Conservation (phyloP, 2,329 filamentous ascomycete species). For the Helotiales sp. region DNA sequence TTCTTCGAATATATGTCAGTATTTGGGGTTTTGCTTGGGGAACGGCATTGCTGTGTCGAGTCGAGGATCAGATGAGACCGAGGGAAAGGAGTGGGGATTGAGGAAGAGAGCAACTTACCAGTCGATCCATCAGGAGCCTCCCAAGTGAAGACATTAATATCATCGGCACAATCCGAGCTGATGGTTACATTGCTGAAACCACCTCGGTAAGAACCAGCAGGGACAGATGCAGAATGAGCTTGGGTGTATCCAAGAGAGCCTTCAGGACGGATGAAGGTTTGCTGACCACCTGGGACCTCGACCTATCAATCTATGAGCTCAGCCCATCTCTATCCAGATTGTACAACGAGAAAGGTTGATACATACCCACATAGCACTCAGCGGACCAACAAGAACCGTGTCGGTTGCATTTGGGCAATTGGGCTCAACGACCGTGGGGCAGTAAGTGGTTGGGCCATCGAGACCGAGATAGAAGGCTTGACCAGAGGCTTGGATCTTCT, state of each 20-base stretch:
- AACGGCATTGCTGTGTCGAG: no score
- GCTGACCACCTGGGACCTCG: constrained; percentile 65
- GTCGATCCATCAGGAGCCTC: constrained; percentile 5
- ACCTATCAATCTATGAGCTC: constrained; percentile 1
- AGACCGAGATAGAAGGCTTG: constrained; percentile 14
- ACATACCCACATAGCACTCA: constrained; percentile 1
- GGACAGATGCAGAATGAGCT: constrained; percentile 41
- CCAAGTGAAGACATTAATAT: constrained; percentile 9
- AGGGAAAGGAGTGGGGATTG: not conserved
- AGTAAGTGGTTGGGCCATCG: constrained; percentile 1
- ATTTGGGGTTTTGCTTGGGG: no score
- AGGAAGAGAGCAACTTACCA: not conserved
- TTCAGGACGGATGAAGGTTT: constrained; percentile 59
- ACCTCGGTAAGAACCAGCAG: constrained; percentile 13
- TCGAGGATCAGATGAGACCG: no score
- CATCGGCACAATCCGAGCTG: not conserved
- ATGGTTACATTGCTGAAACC: constrained; percentile 15
- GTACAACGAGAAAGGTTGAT: not conserved
- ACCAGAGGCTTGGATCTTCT: constrained; percentile 6
- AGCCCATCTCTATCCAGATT: no score
- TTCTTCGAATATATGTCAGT: constrained; percentile 1
- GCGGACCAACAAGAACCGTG: not conserved
- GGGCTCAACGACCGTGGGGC: not conserved
- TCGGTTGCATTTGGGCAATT: not conserved
- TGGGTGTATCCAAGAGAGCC: constrained; percentile 61